Base-by-base conservation (phyloP, 2,329 filamentous ascomycete species). In the Ophiostoma sp. region DNA sequence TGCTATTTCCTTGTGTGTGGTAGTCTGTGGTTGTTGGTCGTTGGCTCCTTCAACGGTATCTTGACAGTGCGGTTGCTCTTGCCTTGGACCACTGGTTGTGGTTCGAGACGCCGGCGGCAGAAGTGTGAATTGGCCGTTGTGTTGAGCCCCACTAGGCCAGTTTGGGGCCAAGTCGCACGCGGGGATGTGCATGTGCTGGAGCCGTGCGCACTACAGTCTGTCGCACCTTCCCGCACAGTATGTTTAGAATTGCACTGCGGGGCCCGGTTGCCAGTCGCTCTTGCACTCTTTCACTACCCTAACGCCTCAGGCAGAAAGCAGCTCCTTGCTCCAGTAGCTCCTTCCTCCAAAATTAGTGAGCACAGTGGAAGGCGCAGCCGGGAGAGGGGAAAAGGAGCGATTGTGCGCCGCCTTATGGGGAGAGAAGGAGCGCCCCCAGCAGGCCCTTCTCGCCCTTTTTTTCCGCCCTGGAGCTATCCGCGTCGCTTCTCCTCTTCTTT, bases 81-180 rank as follows among this genome's bases (percentile, higher is more conserved):
- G 42, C 33, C 31, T 28, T 71, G 69, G 69, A 19, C 42, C 19
- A 31, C 15, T 36, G 42, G 8, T 55, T 2, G 59, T 72, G 48
- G 31, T 72, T 63, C 52, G 69, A 70, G 69, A 57, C 42, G 70
- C 31, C n/a, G 42, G 55, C 55, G 42, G 57, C 25, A 31, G 63
- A 15, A 61, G 31, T 28, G 45, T 36, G 70, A 66, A 66, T 55
- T 63, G 70, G 69, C 61, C 12, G 61, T 42, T 39, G 52, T 42
- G 22, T 22, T 31, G 69, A 70, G 69, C 55, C 55, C 69, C 70
- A 52, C 70, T 63, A 42, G 42, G 50, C 69, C 36, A 36, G 28
- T 52, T 57, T 70, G 64, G 39, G 45, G 42, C 25, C 64, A 69
- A 48, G 64, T 69, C 39, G 42, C 63, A 68, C 42, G 64, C 64